These are phyloP conservation scores for Schrenkiella parvula DNA, from an alignment of 345 rosid species.

Conservation along the genomic window DNA sequence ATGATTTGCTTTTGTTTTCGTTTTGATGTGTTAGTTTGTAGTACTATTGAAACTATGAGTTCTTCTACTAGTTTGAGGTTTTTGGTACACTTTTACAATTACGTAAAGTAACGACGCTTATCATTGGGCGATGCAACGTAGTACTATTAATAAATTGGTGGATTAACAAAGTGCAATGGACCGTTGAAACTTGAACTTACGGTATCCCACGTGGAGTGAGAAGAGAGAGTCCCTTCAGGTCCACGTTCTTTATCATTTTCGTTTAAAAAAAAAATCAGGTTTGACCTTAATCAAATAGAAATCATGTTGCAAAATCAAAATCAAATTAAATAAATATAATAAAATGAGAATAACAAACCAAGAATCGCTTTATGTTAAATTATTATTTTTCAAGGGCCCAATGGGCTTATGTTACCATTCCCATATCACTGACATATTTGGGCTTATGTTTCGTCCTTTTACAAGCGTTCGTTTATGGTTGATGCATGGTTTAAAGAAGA, in stretches of 20 bases:
- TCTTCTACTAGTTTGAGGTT: background rate
- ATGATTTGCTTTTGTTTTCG: background rate
- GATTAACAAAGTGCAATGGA: background rate
- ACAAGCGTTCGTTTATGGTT: background rate
- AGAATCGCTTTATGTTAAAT: no score
- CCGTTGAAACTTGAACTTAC: slow-evolving; percentile 22
- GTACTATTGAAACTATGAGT: background rate
- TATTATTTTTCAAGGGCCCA: background rate
- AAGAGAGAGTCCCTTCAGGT: background rate
- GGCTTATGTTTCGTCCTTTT: slow-evolving; percentile 1
- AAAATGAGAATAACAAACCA: no score
- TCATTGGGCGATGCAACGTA: background rate
- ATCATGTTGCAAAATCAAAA: no score
- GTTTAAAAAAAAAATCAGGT: background rate
- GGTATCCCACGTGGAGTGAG: slow-evolving; percentile 6
- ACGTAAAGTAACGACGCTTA: background rate
- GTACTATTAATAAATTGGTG: background rate
- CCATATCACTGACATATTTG: background rate
- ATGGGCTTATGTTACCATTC: background rate
- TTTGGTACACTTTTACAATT: background rate
- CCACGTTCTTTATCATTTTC: background rate
- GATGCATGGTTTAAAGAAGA: slow-evolving; percentile 2
- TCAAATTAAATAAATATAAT: no score
- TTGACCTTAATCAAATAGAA: background rate
- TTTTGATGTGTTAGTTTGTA: background rate